Evolutionary conservation across 345 rosid species (phyloP).

Genomic region (Balakata baccata): DNA sequence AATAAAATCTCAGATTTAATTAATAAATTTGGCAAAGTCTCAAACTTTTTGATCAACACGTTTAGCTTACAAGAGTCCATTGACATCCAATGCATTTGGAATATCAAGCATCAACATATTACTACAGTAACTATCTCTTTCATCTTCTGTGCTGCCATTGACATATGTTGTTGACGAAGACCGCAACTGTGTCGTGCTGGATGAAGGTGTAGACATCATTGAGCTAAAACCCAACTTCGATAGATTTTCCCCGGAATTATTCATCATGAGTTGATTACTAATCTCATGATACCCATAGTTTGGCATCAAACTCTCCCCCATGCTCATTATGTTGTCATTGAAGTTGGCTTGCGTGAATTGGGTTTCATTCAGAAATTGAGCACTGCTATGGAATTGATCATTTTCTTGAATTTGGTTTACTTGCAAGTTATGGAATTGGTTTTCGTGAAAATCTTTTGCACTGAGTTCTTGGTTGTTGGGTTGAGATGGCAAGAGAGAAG

Average conservation of each 20-base stretch:
- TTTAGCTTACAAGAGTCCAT: constrained; percentile 34
- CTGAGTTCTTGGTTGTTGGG: constrained; percentile 13
- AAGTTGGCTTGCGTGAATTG: constrained; percentile 15
- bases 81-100: constrained; percentile 39
- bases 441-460: constrained; percentile 5
- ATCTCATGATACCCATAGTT: constrained; percentile 9
- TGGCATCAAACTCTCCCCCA: neutral
- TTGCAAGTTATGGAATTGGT: constrained; percentile 10
- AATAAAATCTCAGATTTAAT: too few relatives aligned
- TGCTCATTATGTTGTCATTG: constrained; percentile 11
- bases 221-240: constrained; percentile 32
- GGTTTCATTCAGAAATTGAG: constrained; percentile 17
- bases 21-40: neutral
- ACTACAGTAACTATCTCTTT: constrained; percentile 51
- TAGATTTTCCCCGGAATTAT: constrained; percentile 11
- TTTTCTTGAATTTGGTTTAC: constrained; percentile 18
- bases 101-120: constrained; percentile 33
- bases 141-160: constrained; percentile 55
- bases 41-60: neutral
- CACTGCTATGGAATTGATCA: constrained; percentile 20
- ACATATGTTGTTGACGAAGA: constrained; percentile 47
- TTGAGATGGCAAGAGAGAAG: constrained; percentile 23
- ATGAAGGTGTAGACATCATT: constrained; percentile 46
- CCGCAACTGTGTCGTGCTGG: constrained; percentile 52
- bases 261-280: neutral